These are phyloP conservation scores for Notholithocarpus densiflorus DNA, from an alignment of 306 rosid genomes.

Conservation along the genomic window DNA sequence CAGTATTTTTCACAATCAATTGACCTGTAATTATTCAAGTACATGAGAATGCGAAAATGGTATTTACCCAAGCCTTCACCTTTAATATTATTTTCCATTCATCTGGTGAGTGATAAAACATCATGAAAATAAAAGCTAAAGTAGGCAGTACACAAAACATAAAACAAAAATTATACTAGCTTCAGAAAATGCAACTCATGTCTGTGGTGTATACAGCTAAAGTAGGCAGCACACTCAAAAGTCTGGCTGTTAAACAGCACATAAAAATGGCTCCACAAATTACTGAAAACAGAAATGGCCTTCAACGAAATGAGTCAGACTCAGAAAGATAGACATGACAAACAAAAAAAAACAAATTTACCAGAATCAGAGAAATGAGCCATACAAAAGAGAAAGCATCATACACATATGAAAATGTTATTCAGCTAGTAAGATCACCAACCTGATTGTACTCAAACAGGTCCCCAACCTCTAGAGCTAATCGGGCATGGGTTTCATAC, in stretches of 20 bases:
- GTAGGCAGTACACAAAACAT: background rate
- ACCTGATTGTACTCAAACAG: conserved; percentile 97
- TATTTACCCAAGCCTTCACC: background rate
- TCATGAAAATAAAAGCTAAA: background rate
- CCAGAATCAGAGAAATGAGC: background rate
- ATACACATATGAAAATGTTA: background rate
- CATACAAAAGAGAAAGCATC: background rate
- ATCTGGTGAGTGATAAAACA: background rate
- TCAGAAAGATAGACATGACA: conserved; percentile 1
- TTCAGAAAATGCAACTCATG: background rate
- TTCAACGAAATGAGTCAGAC: background rate
- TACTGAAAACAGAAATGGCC: background rate
- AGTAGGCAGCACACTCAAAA: background rate
- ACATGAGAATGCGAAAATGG: background rate
- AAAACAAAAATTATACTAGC: background rate
- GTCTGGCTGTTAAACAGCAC: conserved; percentile 4
- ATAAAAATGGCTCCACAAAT: conserved; percentile 19
- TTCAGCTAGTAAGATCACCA: conserved; percentile 20
- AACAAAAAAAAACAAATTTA: conserved; percentile 14
- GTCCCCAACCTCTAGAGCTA: conserved; percentile 88
- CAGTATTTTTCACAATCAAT: background rate
- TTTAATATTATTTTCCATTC: background rate
- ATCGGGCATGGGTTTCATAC: conserved; percentile 93
- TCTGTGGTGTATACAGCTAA: background rate
- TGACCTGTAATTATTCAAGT: background rate